Conservation (phyloP, 306 rosid genomes). For the Pyrus communis region DNA sequence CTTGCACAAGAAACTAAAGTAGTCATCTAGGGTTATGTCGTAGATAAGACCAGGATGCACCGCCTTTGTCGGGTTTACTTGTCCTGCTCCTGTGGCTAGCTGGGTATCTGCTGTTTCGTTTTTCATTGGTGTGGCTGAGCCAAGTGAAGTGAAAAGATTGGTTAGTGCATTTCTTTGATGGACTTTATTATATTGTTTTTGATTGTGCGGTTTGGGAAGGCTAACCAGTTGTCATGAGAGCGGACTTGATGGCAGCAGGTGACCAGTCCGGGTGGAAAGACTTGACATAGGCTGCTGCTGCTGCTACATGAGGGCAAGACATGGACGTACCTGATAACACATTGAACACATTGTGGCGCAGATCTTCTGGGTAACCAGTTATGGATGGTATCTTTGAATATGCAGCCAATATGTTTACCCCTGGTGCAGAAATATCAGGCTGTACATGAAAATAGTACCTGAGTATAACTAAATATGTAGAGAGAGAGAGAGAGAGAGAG, state of each 20-base stretch:
- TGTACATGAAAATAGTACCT: slow-evolving; percentile 21
- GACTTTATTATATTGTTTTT: neutral
- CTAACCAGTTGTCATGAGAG: slow-evolving; percentile 84
- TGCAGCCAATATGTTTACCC: slow-evolving; percentile 70
- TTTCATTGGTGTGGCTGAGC: slow-evolving; percentile 55
- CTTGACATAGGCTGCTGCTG: slow-evolving; percentile 72
- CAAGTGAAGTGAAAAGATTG: slow-evolving; percentile 1
- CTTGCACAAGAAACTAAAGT: slow-evolving; percentile 54
- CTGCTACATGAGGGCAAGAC: slow-evolving; percentile 80
- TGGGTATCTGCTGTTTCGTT: slow-evolving; percentile 18
- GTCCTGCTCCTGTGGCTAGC: slow-evolving; percentile 68
- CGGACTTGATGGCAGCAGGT: slow-evolving; percentile 91
- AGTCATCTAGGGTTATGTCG: slow-evolving; percentile 35
- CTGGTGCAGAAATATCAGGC: slow-evolving; percentile 87
- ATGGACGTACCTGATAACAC: slow-evolving; percentile 82
- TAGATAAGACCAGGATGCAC: slow-evolving; percentile 61
- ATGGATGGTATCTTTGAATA: slow-evolving; percentile 37
- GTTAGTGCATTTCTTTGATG: neutral
- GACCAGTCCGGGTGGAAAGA: slow-evolving; percentile 84
- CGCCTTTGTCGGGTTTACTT: slow-evolving; percentile 50
- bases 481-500: neutral
- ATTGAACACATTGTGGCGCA: slow-evolving; percentile 34
- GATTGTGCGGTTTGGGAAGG: neutral
- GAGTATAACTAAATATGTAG: neutral
- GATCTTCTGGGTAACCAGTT: slow-evolving; percentile 36